Evolutionary conservation across 2,329 filamentous ascomycete species (phyloP).

Genomic region (Sordariomycetes sp.): DNA sequence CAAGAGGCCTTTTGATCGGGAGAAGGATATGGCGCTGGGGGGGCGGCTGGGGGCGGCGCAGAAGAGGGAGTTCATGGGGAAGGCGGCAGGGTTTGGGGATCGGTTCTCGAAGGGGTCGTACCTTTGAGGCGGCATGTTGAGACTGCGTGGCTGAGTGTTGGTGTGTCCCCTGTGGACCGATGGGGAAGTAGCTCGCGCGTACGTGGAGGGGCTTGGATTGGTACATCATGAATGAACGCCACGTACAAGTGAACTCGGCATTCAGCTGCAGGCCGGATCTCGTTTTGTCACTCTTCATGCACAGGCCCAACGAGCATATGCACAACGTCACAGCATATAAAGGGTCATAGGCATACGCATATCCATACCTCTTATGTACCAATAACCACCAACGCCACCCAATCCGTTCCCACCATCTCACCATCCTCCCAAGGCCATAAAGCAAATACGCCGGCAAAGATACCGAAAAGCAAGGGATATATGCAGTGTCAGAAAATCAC

Average conservation of each 20-base stretch:
- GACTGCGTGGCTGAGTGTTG: no score
- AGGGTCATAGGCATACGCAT: not conserved
- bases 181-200: not conserved
- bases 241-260: not conserved
- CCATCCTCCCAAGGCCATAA: not conserved
- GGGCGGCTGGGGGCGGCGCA: constrained; percentile 60
- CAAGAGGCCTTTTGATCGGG: constrained; percentile 73
- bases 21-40: constrained; percentile 83
- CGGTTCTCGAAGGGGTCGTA: constrained; percentile 68
- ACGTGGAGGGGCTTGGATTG: not conserved
- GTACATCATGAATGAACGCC: not conserved
- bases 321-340: not conserved
- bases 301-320: not conserved
- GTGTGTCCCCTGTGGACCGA: no score
- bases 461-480: not conserved
- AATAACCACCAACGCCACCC: not conserved
- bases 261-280: not conserved
- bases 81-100: constrained; percentile 68
- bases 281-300: not conserved
- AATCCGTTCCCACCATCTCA: not conserved
- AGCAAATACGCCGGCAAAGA: not conserved
- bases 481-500: not conserved
- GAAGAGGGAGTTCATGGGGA: constrained; percentile 64
- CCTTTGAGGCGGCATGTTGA: constrained; percentile 21
- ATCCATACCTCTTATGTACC: not conserved